Percentiles rank a stretch among this genome's conserved stretches.
phyloP scores from a whole-genome alignment of 805 yeast species.

The Candida michaelii region DNA sequence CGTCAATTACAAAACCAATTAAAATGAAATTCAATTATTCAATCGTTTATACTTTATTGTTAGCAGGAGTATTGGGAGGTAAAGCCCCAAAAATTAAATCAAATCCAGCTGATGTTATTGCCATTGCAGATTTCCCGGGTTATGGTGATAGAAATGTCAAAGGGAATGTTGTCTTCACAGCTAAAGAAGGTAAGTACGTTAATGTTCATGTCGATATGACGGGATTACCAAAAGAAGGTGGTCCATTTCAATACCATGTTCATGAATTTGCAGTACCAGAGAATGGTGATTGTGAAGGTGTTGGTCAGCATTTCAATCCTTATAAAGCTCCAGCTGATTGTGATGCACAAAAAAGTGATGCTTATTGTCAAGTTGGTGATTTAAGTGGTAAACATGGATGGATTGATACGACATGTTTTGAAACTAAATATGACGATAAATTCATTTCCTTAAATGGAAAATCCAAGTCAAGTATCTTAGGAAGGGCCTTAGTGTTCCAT shows the following conservation, averaged over 20 bases:
- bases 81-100: constrained; percentile 52
- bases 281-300: constrained; percentile 50
- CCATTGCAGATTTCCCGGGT: constrained; percentile 55
- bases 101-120: constrained; percentile 52
- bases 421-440: constrained; percentile 61
- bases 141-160: constrained; percentile 41
- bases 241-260: constrained; percentile 70
- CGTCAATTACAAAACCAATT: background rate
- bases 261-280: constrained; percentile 56
- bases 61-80: constrained; percentile 24
- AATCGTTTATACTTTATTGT: constrained; percentile 6
- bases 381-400: constrained; percentile 77
- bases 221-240: constrained; percentile 64
- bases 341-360: constrained; percentile 49
- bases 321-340: constrained; percentile 55
- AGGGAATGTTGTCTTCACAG: constrained; percentile 58
- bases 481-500: constrained; percentile 57
- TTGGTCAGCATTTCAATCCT: constrained; percentile 65
- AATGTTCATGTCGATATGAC: constrained; percentile 70
- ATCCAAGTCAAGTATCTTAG: constrained; percentile 59
- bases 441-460: constrained; percentile 60
- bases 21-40: constrained; percentile 10
- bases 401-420: constrained; percentile 69
- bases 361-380: constrained; percentile 70
- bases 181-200: constrained; percentile 58